These are phyloP conservation scores for Escallonia rubra DNA, from an alignment of 129 eudicot species.

Conservation along the genomic window DNA sequence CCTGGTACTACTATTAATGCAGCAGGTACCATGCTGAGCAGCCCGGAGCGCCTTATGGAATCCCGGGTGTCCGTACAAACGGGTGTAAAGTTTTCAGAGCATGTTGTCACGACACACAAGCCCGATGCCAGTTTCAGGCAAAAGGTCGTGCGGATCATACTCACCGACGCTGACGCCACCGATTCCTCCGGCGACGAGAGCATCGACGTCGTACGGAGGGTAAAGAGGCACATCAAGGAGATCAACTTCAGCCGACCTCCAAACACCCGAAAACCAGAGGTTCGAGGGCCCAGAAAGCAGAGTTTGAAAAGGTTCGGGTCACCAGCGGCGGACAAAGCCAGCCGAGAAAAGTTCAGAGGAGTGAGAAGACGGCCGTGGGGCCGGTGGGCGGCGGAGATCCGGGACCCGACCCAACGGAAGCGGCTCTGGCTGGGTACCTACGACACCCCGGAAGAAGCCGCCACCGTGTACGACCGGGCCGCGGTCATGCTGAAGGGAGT, in stretches of 20 bases:
- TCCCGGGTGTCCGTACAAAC: slow-evolving; percentile 22
- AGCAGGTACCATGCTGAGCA: no score
- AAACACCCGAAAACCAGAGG: not conserved
- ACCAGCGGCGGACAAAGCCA: slow-evolving; percentile 1
- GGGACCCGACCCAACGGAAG: slow-evolving; percentile 49
- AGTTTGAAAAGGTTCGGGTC: slow-evolving; percentile 7
- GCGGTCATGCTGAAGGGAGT: slow-evolving; percentile 55
- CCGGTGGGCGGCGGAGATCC: slow-evolving; percentile 75
- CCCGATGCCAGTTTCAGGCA: slow-evolving; percentile 10
- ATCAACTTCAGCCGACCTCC: slow-evolving; percentile 28
- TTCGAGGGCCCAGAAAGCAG: slow-evolving; percentile 9
- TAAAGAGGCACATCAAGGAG: slow-evolving; percentile 38
- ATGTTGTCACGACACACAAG: slow-evolving; percentile 33
- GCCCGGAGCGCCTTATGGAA: no score
- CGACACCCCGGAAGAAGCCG: slow-evolving; percentile 70
- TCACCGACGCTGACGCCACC: slow-evolving; percentile 63
- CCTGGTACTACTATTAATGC: no score
- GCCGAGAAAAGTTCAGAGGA: slow-evolving; percentile 46
- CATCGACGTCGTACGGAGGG: slow-evolving; percentile 18
- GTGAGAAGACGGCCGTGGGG: slow-evolving; percentile 76
- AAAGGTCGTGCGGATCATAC: slow-evolving; percentile 36
- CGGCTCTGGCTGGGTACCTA: slow-evolving; percentile 73
- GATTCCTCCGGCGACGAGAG: slow-evolving; percentile 56
- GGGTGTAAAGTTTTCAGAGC: slow-evolving; percentile 38
- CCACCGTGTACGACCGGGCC: slow-evolving; percentile 57